phyloP scores from a whole-genome alignment of 139 green algal genomes.

The Spirogloea muscicola region DNA sequence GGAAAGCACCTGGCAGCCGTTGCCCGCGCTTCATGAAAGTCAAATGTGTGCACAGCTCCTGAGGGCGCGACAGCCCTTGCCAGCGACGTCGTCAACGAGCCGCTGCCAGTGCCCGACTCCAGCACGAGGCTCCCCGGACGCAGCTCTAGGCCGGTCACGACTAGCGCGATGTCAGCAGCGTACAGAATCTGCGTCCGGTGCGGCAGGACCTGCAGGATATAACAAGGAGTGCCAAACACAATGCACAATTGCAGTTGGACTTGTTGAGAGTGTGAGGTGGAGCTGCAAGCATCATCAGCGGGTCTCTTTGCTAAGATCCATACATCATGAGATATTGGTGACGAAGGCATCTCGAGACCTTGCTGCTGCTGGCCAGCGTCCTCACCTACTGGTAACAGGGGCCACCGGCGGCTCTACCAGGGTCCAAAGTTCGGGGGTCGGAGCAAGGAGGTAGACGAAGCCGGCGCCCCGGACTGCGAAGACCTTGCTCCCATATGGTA shows the following conservation, averaged over 20 bases:
- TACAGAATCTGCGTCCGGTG: conserved; percentile 77
- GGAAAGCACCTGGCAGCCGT: conserved; percentile 44
- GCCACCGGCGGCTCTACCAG: no score
- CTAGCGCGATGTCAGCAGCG: conserved; percentile 62
- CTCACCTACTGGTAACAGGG: no score
- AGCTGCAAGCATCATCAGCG: no score
- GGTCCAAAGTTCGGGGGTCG: conserved; percentile 45
- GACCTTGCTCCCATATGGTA: conserved; percentile 25
- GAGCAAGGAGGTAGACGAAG: conserved; percentile 45
- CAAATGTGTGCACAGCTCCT: conserved; percentile 87
- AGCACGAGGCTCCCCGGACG: conserved; percentile 65
- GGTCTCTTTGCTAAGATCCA: no score
- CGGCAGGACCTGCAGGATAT: conserved; percentile 60
- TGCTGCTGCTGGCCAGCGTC: no score
- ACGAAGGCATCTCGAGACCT: no score
- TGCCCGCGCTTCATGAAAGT: conserved; percentile 80
- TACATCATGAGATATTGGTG: no score
- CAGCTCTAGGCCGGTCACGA: conserved; percentile 76
- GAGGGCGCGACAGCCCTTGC: conserved; percentile 70
- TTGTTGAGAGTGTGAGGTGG: no score
- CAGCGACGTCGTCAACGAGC: conserved; percentile 84
- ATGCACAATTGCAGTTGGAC: no score
- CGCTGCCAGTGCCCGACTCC: conserved; percentile 89
- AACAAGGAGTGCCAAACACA: no score
- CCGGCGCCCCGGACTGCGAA: conserved; percentile 9